Conservation (phyloP, 805 yeast species). For the Torulaspora gathmanii region DNA sequence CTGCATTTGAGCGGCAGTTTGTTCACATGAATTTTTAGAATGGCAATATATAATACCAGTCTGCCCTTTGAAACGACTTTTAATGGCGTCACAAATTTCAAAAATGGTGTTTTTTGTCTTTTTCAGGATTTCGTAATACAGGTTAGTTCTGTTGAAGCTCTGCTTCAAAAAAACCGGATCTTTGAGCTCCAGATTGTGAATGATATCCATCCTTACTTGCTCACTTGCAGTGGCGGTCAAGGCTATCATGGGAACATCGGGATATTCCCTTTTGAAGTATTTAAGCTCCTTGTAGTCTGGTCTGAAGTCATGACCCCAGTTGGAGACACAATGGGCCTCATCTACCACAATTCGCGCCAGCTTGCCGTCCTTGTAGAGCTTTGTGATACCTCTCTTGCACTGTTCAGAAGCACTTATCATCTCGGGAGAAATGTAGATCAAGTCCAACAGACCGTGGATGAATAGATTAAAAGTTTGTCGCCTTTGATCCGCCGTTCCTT, state of each 20-base stretch:
- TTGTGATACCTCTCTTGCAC: constrained; percentile 58
- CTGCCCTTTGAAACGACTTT: constrained; percentile 45
- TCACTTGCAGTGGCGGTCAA: constrained; percentile 96
- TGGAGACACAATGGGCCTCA: constrained; percentile 96
- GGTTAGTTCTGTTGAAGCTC: constrained; percentile 85
- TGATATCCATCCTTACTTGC: constrained; percentile 79
- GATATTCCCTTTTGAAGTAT: constrained; percentile 66
- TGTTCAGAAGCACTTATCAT: constrained; percentile 76
- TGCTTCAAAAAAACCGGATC: constrained; percentile 70
- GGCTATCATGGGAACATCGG: constrained; percentile 88
- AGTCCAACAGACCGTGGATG: constrained; percentile 59
- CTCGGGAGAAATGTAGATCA: constrained; percentile 90
- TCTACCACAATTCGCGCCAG: constrained; percentile 89
- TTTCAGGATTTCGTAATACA: constrained; percentile 69
- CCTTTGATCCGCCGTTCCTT: constrained; percentile 58
- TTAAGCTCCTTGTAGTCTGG: constrained; percentile 88
- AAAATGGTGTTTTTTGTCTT: constrained; percentile 54
- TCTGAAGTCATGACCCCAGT: constrained; percentile 98
- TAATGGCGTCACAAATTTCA: constrained; percentile 56
- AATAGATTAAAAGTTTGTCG: constrained; percentile 58
- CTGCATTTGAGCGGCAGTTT: constrained; percentile 57
- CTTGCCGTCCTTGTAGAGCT: constrained; percentile 48
- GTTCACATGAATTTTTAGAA: constrained; percentile 84
- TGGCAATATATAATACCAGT: constrained; percentile 94
- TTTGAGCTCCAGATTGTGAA: constrained; percentile 64